phyloP scores from a whole-genome alignment of 345 rosid species.

The Arabis alpina region DNA sequence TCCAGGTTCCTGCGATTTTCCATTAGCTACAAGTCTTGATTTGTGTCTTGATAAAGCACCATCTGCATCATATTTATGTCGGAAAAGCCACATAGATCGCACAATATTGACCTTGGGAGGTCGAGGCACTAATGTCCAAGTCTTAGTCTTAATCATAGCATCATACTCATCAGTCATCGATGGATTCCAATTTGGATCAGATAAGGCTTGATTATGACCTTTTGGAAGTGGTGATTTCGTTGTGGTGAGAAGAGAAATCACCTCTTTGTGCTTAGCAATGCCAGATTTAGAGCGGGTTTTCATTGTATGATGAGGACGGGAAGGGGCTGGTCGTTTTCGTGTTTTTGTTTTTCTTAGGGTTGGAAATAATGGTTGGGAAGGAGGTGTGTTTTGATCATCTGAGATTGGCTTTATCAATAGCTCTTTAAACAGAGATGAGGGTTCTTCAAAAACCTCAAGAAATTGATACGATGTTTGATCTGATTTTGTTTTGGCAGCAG shows the following conservation, averaged over 20 bases:
- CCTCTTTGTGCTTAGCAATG: neutral
- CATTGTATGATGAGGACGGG: neutral
- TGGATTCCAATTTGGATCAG: neutral
- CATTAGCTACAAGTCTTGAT: neutral
- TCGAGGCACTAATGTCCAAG: neutral
- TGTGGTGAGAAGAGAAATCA: neutral
- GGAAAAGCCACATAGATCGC: neutral
- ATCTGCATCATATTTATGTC: neutral
- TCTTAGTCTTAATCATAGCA: constrained; percentile 2
- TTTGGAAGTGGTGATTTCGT: neutral
- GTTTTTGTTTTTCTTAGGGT: too few relatives aligned
- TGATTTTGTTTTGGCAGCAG: too few relatives aligned
- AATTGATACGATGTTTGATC: too few relatives aligned
- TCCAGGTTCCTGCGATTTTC: neutral
- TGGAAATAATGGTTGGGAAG: too few relatives aligned
- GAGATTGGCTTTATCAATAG: too few relatives aligned
- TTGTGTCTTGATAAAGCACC: neutral
- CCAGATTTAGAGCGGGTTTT: neutral
- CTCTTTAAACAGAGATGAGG: too few relatives aligned
- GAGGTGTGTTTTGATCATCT: too few relatives aligned
- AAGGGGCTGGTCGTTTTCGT: too few relatives aligned
- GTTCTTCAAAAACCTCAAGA: too few relatives aligned
- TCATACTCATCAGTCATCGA: neutral
- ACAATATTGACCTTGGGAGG: neutral
- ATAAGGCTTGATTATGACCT: neutral